Evolutionary conservation across 139 green algal genomes (phyloP), one percentile per base, ranked within the genome.

Genomic region (Picochlorum sp.): DNA sequence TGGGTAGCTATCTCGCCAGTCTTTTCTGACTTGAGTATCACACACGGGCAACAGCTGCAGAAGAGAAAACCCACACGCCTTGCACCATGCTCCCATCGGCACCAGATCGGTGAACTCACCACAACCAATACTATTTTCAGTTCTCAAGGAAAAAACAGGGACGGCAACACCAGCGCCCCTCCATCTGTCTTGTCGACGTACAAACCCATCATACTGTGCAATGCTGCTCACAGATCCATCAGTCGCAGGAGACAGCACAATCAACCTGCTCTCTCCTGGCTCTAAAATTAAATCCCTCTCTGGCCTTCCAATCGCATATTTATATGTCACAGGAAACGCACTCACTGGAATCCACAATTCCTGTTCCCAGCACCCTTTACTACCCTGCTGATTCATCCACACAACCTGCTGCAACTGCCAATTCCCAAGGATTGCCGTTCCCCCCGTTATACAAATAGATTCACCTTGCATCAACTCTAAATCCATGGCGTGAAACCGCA

Each of bases 41-140:
- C 94, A 96, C 7, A 98, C 80, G 1, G 93, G 93, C 49, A 98
- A 85, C 49, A 98, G 64, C 79, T 98, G 92, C 16, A 94, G 77
- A 23, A 96, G 26, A 23, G 15, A 66, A 47, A 62, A 60, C 56
- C 76, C 76, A 18, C 54, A 49, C 5, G 24, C 51, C 24, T 63
- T 69, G 6, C 80, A 83, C 30, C 97, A 73, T 66, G 95, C 83
- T 10, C 93, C 83, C 26, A 98, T 76, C 28, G 71, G 54, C 18
- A 79, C 73, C 0, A 98, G 56, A 78, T 98, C 93, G 37, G 81
- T 34, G 61, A 98, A 98, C 60, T 98, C 93, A 3, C 93, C 93
- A 9, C 69, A 70, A 8, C 93, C 93, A 20, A 96, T 66, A 44
- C 69, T 84, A 16, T 83, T 45, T 3, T 49, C 31, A 3, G 81